A percentile compares a stretch with the other conserved stretches of the same genome.
phyloP scores from a whole-genome alignment of 768 basidiomycete genomes.

The Pleurotus tuber-regium region DNA sequence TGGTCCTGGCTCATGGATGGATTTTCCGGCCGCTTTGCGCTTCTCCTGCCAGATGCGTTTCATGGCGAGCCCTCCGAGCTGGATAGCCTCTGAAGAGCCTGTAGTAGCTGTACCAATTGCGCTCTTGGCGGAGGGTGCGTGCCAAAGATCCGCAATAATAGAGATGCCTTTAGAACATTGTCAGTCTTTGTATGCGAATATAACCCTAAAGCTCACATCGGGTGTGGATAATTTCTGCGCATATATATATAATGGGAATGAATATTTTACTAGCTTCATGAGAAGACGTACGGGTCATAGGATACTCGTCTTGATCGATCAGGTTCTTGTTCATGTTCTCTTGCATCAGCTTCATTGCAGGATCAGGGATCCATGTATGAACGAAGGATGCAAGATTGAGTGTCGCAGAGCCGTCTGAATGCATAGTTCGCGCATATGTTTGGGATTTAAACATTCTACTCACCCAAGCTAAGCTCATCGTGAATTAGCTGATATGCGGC shows the following conservation, averaged over 20 bases:
- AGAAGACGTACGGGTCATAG: constrained; percentile 48
- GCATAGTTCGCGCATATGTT: constrained; percentile 16
- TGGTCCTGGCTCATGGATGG: constrained; percentile 77
- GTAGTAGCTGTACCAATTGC: constrained; percentile 73
- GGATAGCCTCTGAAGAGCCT: constrained; percentile 69
- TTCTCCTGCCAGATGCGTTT: constrained; percentile 70
- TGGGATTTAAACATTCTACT: constrained; percentile 17
- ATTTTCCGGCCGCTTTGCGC: constrained; percentile 63
- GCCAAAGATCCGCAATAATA: constrained; percentile 63
- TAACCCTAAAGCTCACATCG: constrained; percentile 33
- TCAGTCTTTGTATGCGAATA: not conserved
- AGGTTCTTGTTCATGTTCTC: constrained; percentile 70
- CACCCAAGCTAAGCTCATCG: constrained; percentile 62
- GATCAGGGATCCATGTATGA: constrained; percentile 60
- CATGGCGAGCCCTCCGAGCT: constrained; percentile 74
- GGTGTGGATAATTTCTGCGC: constrained; percentile 47
- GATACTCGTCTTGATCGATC: constrained; percentile 65
- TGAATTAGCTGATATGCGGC: constrained; percentile 54
- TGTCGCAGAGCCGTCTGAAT: constrained; percentile 52
- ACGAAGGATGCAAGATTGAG: constrained; percentile 66
- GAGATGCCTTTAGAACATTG: constrained; percentile 35
- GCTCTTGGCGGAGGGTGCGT: constrained; percentile 58
- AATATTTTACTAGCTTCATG: not conserved
- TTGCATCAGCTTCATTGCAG: constrained; percentile 40
- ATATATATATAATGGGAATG: constrained; percentile 4